These are phyloP conservation scores for Lophium mytilinum DNA, from an alignment of 495 filamentous ascomycete genomes.

Conservation along the genomic window DNA sequence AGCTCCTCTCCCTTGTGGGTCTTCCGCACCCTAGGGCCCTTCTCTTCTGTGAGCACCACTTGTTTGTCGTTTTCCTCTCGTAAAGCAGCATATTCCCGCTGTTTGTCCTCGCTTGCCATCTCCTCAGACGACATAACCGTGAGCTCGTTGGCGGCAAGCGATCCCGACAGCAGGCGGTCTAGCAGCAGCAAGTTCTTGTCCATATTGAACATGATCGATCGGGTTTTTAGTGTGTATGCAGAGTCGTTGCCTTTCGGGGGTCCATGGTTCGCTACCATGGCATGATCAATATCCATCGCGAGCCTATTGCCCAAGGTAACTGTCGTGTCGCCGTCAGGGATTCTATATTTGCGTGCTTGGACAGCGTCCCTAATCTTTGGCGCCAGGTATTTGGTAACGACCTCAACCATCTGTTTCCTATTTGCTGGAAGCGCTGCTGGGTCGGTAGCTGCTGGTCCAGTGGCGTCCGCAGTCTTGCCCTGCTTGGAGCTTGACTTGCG, in stretches of 20 bases:
- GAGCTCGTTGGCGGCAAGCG: constrained; percentile 61
- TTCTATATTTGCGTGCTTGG: constrained; percentile 42
- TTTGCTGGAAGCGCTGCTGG: constrained; percentile 31
- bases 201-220: constrained; percentile 68
- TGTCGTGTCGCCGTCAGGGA: constrained; percentile 45
- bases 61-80: constrained; percentile 79
- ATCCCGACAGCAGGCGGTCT: constrained; percentile 62
- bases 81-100: constrained; percentile 66
- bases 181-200: constrained; percentile 76
- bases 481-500: constrained; percentile 26
- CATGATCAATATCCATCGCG: constrained; percentile 67
- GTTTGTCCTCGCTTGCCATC: constrained; percentile 83
- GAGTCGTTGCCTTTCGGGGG: constrained; percentile 38
- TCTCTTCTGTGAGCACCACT: constrained; percentile 72
- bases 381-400: constrained; percentile 48
- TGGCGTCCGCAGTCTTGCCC: neutral
- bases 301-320: constrained; percentile 47
- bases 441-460: neutral
- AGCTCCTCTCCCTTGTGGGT: constrained; percentile 96
- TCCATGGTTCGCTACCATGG: constrained; percentile 49
- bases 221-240: constrained; percentile 49
- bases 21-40: constrained; percentile 71
- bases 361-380: constrained; percentile 44
- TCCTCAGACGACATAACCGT: constrained; percentile 79
- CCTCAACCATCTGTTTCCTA: constrained; percentile 43